Base-by-base conservation (phyloP, 2,329 filamentous ascomycete genomes). In the Trichoderma atrobrunneum region DNA sequence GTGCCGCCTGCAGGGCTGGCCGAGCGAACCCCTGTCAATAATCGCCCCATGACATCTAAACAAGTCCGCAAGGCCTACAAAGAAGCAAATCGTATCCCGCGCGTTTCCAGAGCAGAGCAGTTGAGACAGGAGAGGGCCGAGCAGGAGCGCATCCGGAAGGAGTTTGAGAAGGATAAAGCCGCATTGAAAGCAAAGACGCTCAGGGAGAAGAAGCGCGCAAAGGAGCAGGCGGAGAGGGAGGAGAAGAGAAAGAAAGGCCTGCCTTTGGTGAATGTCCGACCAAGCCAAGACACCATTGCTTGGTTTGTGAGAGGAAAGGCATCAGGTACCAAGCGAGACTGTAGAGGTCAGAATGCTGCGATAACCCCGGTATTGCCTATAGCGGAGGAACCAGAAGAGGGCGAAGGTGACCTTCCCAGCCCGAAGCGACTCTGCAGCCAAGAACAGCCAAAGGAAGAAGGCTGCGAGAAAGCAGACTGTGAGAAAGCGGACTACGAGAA, bases 221-320 rank as follows among this genome's bases (percentile, higher is more conserved):
- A 86, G 76, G 87, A 88, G 63, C 78, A 82, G 30, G 83, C 82
- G 8, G 85, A 86, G 72, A 81, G 80, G 59, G 84, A 86, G n/a
- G 84, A 82, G 66, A 87, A 85, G 79, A 86, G 81, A 76, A 85
- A 82, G 73, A 85, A 82, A 69, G 86, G 88, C 0, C 71, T 88
- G 72, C 89, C 89, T 16, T 79, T 89, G 5, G 82, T 87, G n/a
- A 82, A 82, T 14, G 86, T 88, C 5, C 82, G 85, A 43, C 85
- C 88, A 0, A 90, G 88, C 39, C 89, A 90, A 77, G 85, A 85
- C 56, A 88, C 85, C 0, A 88, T 91, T 73, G 82, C 87, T 21
- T 77, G 83, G 43, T 90, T 90, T 72, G 79, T 88, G 8, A 79
- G 81, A 43, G 80, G 81, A 0, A 79, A 80, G n/a, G 79, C 78